Evolutionary conservation across 2,329 filamentous ascomycete genomes (phyloP), one percentile per base, ranked within the genome.

Genomic region (Aspergillus aculeatus): DNA sequence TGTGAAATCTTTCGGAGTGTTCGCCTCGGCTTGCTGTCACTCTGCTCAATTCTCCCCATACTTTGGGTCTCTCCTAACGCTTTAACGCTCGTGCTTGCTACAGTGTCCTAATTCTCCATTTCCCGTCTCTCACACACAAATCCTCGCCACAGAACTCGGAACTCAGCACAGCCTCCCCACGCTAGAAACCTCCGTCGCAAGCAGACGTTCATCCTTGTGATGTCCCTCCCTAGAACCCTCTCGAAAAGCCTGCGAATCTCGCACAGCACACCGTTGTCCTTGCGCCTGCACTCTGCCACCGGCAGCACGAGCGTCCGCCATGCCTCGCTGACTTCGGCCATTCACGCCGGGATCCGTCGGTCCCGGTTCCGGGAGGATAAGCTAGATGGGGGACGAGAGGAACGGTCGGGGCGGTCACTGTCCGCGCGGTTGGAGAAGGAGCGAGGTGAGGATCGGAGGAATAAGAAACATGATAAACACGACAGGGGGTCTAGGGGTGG

Each of bases 251-350:
- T 68, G 11, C 66, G 62, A 11, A 55, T 56, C 35, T 61, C 66
- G 21, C 50, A 53, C 29, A 44, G 32, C 11, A 35, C 49, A 9
- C 49, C 56, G 6, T 31, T 48, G 21, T 48, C 49, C 16, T 7
- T 44, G 61, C 60, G 58, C 58, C 56, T 69, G 62, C 61, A 47
- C 10, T 50, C 55, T 23, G 67, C 69, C 35, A 80, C 38, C n/a
- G 38, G 14, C 16, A 44, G 14, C 7, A 29, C 26, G 32, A 35
- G 32, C 12, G 14, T 35, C 38, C 38, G 82, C 61, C 69, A 78
- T 69, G 82, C 83, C 23, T 88, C 86, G 47, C 81, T 91, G 47
- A 84, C 81, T 61, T 89, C 88, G 10, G 89, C 88, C 48, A 92
- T 92, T 68, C 84, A 86, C 64, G 81, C 83, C 50, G 89, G 89